Evolutionary conservation across 305 asterid species (phyloP), one percentile per base, ranked within the genome.

Genomic region (Fraxinus ornus): DNA sequence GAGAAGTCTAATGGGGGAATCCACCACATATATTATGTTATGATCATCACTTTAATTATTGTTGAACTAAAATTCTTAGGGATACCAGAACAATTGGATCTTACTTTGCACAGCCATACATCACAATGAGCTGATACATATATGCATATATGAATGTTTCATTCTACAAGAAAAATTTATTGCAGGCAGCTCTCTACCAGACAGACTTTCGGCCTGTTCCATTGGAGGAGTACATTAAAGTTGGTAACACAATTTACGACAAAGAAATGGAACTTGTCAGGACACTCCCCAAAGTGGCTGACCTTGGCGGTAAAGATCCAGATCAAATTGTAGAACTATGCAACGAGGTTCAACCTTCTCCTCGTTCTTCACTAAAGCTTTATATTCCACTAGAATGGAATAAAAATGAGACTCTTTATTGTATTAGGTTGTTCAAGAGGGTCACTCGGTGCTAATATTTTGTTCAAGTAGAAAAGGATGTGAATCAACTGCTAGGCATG

Each of bases 391-490:
- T 77, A 71, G 55, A 35, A 78, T 71, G 32, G 82, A 84, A 41
- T 74, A 79, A 76, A 21, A 78, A 6, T 44, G 79, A 82, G 78
- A 87, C 7, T 33, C 73, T 83, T 82, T 87, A 86, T 85, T 71
- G 37, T 76, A 75, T 80, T 86, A 95, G 98, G 95, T 97, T 89
- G 99, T 97, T 84, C 99, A 91, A 91, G 99, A 97, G 80, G 98
- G 98, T 84, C 97, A 97, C 91, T 97, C 98, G 8, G 99, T 97
- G 85, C 92, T 97, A 62, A 92, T 97, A 84, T 97, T 97, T 88
- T 97, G 99, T 87, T 92, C 99, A 79, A 97, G 98, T 83, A 92
- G 98, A 55, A 97, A 93, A 92, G 99, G 99, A 77, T 97, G 99
- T 83, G 99, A 97, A 88, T 89, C 99, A 86, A 93, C 99, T 74